Conservation (phyloP, 768 basidiomycete genomes). For the Lentinula boryana region DNA sequence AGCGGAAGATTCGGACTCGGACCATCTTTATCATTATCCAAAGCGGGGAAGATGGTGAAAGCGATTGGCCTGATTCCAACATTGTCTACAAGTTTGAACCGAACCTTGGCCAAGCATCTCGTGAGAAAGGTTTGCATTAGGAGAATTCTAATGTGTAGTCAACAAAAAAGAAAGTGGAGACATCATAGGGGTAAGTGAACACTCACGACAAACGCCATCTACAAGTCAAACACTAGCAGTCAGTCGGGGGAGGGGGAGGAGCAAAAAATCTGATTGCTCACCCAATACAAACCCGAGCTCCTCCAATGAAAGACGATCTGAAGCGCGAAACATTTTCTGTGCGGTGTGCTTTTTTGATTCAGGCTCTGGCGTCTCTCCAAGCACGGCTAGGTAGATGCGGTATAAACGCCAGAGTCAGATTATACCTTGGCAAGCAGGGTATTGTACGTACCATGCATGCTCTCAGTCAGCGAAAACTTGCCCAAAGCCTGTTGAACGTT, state of each 20-base stretch:
- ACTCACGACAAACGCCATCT: neutral
- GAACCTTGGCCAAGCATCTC: neutral
- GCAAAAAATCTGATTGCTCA: neutral
- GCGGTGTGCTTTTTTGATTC: too few relatives aligned
- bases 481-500: too few relatives aligned
- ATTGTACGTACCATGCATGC: too few relatives aligned
- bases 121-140: neutral
- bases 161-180: neutral
- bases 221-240: too few relatives aligned
- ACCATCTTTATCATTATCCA: neutral
- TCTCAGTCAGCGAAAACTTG: too few relatives aligned
- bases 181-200: neutral
- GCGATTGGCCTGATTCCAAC: neutral
- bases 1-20: neutral
- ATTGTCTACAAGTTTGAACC: neutral
- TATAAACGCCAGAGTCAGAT: too few relatives aligned
- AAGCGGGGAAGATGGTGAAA: neutral
- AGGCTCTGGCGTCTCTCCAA: too few relatives aligned
- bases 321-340: neutral
- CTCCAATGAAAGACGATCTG: conserved; percentile 9
- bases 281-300: conserved; percentile 9
- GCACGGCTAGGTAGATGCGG: too few relatives aligned
- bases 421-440: too few relatives aligned
- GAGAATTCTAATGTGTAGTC: neutral
- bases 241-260: too few relatives aligned